Conservation (phyloP, 192 early-diverging fungal genomes). For the Phlyctochytrium bullatum region DNA sequence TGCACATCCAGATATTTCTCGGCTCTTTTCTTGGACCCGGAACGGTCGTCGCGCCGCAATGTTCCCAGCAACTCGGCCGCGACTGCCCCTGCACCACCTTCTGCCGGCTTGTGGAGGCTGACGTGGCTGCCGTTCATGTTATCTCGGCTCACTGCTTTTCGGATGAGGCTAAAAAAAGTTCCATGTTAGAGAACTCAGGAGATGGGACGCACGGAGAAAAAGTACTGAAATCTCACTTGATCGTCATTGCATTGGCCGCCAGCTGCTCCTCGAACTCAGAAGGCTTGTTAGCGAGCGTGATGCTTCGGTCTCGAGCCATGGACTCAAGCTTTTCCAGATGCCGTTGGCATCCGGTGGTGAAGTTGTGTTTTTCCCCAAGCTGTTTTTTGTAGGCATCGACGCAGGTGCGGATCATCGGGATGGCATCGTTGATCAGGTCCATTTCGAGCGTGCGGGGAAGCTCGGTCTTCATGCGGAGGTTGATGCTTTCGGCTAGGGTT, state of each 20-base stretch:
- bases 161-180: too few species aligned
- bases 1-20: too few species aligned
- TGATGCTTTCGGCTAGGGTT: neutral
- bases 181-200: too few species aligned
- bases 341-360: neutral
- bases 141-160: too few species aligned
- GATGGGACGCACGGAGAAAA: too few species aligned
- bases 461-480: neutral
- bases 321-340: neutral
- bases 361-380: neutral
- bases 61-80: too few species aligned
- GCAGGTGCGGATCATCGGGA: neutral
- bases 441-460: neutral
- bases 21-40: too few species aligned
- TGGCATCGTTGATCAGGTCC: neutral
- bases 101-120: too few species aligned
- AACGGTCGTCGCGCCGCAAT: too few species aligned
- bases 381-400: neutral
- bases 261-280: neutral
- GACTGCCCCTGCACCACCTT: too few species aligned
- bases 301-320: neutral
- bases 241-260: neutral
- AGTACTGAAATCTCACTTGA: too few species aligned
- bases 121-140: too few species aligned
- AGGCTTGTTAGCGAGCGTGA: neutral